Evolutionary conservation across 441 rosid genomes (phyloP), one percentile per base, ranked within the genome.

Genomic region (Cnidoscolus chayamansa): DNA sequence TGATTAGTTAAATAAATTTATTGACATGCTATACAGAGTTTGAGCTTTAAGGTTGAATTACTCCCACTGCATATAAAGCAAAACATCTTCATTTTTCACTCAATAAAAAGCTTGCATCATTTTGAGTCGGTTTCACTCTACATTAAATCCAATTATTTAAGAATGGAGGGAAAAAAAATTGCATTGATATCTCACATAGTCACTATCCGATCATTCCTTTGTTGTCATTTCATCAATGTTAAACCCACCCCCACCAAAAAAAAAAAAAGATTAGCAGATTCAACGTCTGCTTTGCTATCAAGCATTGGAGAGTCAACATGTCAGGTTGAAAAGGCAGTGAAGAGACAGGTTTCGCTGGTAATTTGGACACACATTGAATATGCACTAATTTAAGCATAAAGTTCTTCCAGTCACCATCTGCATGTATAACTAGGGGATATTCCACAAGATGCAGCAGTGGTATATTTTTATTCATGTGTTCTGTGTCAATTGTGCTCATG

Each of bases 241-340:
- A 51, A 51, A 51, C 56, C 16, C 7, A 2, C 37, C 37, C 37
- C 2, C 2, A 4, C 2, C 2, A 35, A 35, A 35, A 4, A 35
- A 51, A 51, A 51, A 51, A 51, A 7, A 51, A 0, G n/a, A 51
- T 51, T 51, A 51, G 56, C 30, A 4, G 16, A 30, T 67, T 13
- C 47, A 50, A 30, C 70, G 47, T 50, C 31, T 67, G 43, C 48
- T 10, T 51, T 65, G 35, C 20, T 45, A 47, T 47, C 55, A 65
- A 35, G 47, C 55, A 50, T 30, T 59, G 4, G n/a, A 10, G 17
- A 5, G 40, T 66, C 37, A 31, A 13, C 12, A 2, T 20, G 31
- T 7, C 31, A 4, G 54, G 59, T 35, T 50, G 53, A 11, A 16
- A 45, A 10, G 7, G 54, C 15, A 64, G 47, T 20, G 67, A 47